Base-by-base conservation (phyloP, 2,329 filamentous ascomycete genomes). In the Coniella lustricola region DNA sequence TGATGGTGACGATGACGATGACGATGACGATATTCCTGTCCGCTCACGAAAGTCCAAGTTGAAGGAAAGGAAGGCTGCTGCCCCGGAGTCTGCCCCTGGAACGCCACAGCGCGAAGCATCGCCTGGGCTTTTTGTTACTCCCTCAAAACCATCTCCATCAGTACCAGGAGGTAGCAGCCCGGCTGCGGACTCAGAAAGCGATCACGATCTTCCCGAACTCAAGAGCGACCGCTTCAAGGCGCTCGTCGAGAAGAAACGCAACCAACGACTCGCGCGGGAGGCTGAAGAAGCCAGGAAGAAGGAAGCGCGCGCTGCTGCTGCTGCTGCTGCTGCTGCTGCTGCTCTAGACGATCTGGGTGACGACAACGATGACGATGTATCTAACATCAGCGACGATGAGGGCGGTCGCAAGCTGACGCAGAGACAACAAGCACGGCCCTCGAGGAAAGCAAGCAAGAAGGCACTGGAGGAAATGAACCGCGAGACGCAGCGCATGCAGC, bases 381-480 rank as follows among this genome's bases (percentile, higher is more conserved):
- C 71, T n/a, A 72, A 75, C 50, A 73, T 79, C 43, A 75, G 73
- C 2, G 81, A 85, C 50, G 81, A 81, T 31, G 81, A 81, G 21
- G 77, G 72, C 35, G 83, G 76, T n/a, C 74, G 72, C 37, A 79
- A 73, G 53, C 69, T 93, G 38, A 87, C 85, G 0, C 86, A 90
- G 60, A 71, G 77, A 34, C 73, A 75, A 29, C 70, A 90, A 60
- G 69, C 77, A 21, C 81, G 84, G 3, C 84, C 89, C 4, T 76
- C 79, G 9, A 80, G 93, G 12, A 95, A 93, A 63, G 90, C 93
- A 0, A 91, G 90, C 70, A 97, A 91, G 70, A 96, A 90, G 67
- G 93, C 93, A 0, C 64, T 96, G 36, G 88, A 96, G 62, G 91
- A 97, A 57, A 96, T 98, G 85, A 85, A 86, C 58, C 81, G 89